Conservation (phyloP, 805 yeast species). For the Jamesozyma hellenica region DNA sequence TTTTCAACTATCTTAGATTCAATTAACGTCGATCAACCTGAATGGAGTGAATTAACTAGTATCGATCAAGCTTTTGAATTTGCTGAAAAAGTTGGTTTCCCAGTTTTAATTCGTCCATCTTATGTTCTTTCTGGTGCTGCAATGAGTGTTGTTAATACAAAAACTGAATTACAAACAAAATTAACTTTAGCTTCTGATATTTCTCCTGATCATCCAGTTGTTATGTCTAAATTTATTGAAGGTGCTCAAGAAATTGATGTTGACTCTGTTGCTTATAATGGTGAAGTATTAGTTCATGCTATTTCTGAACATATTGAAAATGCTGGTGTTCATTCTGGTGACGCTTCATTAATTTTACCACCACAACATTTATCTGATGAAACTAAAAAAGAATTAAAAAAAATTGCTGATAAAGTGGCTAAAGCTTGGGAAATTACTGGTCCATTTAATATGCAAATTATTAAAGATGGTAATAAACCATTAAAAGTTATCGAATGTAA, state of each 20-base stretch:
- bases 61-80: conserved; percentile 74
- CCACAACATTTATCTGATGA: conserved; percentile 68
- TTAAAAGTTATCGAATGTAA: conserved; percentile 97
- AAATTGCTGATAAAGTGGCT: conserved; percentile 88
- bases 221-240: conserved; percentile 87
- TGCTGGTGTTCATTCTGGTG: conserved; percentile 98
- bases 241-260: conserved; percentile 96
- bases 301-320: conserved; percentile 96
- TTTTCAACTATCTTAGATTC: conserved; percentile 90
- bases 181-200: conserved; percentile 83
- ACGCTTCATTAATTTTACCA: conserved; percentile 90
- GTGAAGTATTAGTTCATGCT: conserved; percentile 85
- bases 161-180: conserved; percentile 71
- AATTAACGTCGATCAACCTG: conserved; percentile 91
- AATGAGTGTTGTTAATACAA: conserved; percentile 82
- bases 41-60: conserved; percentile 91
- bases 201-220: conserved; percentile 94
- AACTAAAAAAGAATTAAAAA: conserved; percentile 65
- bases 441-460: conserved; percentile 97
- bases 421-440: conserved; percentile 92
- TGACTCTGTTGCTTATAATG: conserved; percentile 90
- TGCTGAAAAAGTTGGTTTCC: conserved; percentile 82
- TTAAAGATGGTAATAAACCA: conserved; percentile 57
- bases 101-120: conserved; percentile 95
- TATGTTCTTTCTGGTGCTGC: conserved; percentile 98